Base-by-base conservation (phyloP, 306 rosid genomes). In the Cajanus cajan region DNA sequence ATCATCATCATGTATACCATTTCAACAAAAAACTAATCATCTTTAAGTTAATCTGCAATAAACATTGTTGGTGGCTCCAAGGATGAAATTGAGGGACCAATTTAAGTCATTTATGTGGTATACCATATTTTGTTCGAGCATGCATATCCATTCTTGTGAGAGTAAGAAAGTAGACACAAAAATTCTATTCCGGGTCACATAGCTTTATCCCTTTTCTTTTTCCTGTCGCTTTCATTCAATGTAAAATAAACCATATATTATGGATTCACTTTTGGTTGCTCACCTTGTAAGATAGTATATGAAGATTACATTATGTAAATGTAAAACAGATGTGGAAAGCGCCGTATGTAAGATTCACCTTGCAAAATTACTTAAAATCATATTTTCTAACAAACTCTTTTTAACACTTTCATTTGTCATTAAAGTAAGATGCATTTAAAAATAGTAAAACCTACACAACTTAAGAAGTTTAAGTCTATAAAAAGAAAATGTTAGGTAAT, bases 251-350 rank as follows among this genome's bases (percentile, higher is more conserved):
- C 69, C 65, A 73, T 61, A 74, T 67, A 45, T 66, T 19, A 37
- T 28, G n/a, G 65, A 22, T 24, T 51, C 45, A 44, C 71, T 71
- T 84, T 84, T 72, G 64, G 66, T 64, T 68, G 78, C 31, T 41
- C 62, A 41, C 21, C 24, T 11, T 21, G 54, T 45, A 81, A 74
- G 74, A 25, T 33, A 22, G 48, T 33, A n/a, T 14, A 63, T 34
- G 22, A 51, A 61, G 77, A 57, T 57, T 69, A 55, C 25, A 73
- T 41, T 6, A 65, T 65, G 69, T 68, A 51, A 55, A 43, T 57
- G 76, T 43, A 67, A 74, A 74, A 67, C 66, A 82, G 73, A 82
- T 68, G n/a, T n/a, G 69, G 72, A 82, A 75, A 75, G 73, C 4
- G 65, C 50, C 54, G 9, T 3, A 57, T 31, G 54, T 52, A 52